These are phyloP conservation scores for Areca catechu DNA, from an alignment of 176 grass and related monocot species.

Conservation along the genomic window DNA sequence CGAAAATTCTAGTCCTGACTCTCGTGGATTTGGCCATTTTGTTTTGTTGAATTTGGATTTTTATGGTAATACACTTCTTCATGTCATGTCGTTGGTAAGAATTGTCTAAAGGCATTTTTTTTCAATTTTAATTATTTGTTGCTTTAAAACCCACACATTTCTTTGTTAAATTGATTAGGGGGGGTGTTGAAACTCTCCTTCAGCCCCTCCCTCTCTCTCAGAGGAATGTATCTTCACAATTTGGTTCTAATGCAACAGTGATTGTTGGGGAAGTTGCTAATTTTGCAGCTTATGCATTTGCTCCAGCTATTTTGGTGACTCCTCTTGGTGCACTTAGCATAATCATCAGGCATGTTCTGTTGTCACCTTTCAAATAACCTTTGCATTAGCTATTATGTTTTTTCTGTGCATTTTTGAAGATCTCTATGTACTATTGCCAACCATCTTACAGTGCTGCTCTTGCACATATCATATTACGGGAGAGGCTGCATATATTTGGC, in stretches of 20 bases:
- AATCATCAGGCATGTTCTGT: slow-evolving; percentile 48
- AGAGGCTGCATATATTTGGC: slow-evolving; percentile 78
- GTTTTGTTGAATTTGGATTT: no score
- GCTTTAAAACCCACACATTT: no score
- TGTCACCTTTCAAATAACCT: not conserved
- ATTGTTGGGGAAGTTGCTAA: slow-evolving; percentile 85
- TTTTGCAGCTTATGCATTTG: slow-evolving; percentile 85
- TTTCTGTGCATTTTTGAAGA: no score
- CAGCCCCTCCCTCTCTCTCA: no score
- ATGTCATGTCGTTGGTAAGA: no score
- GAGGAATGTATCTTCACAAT: not conserved
- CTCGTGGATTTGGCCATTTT: no score
- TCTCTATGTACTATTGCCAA: not conserved
- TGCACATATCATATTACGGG: slow-evolving; percentile 58
- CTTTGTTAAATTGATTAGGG: no score
- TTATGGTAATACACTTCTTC: no score
- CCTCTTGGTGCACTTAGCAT: slow-evolving; percentile 90
- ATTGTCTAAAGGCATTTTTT: no score
- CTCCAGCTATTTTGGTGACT: slow-evolving; percentile 81
- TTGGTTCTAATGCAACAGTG: slow-evolving; percentile 30
- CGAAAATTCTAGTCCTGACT: no score
- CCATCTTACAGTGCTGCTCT: slow-evolving; percentile 40
- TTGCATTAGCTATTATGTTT: not conserved
- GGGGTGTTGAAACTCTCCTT: no score
- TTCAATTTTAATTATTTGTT: no score